phyloP scores from a whole-genome alignment of 192 early-diverging fungal species.

The Coemansia sp. region DNA sequence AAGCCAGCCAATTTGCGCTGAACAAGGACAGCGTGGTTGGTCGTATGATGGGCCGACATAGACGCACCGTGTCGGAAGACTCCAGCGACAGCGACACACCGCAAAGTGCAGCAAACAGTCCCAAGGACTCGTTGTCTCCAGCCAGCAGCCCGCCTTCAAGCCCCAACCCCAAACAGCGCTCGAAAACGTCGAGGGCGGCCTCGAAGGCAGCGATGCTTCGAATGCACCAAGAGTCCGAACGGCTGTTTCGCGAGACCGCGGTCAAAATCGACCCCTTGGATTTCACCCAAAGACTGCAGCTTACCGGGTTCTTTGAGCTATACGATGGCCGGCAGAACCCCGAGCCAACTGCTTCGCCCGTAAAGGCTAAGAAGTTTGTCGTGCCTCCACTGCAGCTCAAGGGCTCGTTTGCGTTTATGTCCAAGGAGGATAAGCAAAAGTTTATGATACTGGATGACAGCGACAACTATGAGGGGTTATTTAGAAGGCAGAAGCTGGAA shows the following conservation, averaged over 20 bases:
- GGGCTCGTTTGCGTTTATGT: slow-evolving; percentile 9
- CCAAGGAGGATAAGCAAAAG: slow-evolving; percentile 23
- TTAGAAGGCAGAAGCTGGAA: background rate
- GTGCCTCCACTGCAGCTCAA: slow-evolving; percentile 8
- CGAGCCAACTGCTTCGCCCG: background rate
- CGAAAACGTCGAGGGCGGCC: slow-evolving; percentile 14
- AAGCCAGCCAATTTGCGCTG: background rate
- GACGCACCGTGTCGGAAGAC: slow-evolving; percentile 5
- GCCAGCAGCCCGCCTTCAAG: background rate
- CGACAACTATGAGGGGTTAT: background rate
- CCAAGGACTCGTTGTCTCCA: no score
- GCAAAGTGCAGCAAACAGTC: background rate
- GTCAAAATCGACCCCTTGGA: slow-evolving; percentile 38
- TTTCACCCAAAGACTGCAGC: slow-evolving; percentile 20
- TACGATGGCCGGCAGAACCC: slow-evolving; percentile 9
- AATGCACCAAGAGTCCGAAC: slow-evolving; percentile 46
- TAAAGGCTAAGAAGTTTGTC: background rate
- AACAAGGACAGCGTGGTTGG: slow-evolving; percentile 15
- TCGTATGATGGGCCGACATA: slow-evolving; percentile 12
- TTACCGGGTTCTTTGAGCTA: slow-evolving; percentile 24
- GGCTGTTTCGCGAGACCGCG: slow-evolving; percentile 43
- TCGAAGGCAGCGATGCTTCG: slow-evolving; percentile 32
- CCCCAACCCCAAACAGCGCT: background rate
- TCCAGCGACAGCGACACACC: slow-evolving; percentile 12
- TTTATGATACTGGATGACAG: slow-evolving; percentile 27